phyloP scores from a whole-genome alignment of 352 stramenopile species.

The Globisporangium iwayamae region DNA sequence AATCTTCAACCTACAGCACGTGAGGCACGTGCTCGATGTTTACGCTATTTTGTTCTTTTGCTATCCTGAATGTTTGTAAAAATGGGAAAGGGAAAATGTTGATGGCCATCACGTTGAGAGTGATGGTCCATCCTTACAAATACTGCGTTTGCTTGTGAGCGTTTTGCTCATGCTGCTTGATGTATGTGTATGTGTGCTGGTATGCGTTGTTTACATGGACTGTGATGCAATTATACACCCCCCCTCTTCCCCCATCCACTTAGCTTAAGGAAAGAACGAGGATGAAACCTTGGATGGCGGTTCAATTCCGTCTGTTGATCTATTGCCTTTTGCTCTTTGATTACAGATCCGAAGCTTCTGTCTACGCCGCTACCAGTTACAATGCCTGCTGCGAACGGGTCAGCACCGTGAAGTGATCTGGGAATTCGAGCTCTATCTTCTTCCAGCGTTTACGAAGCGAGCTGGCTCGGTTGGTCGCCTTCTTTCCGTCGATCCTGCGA shows the following conservation, averaged over 20 bases:
- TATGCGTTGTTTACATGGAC: background rate
- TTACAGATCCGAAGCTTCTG: background rate
- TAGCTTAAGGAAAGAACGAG: conserved; percentile 1
- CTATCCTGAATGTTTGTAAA: no score
- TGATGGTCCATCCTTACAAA: no score
- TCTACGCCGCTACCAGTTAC: background rate
- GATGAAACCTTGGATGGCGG: background rate
- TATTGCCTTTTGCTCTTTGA: background rate
- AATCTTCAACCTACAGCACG: no score
- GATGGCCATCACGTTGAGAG: no score
- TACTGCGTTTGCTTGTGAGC: background rate
- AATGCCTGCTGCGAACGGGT: background rate
- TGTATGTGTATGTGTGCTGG: background rate
- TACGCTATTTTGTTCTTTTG: no score
- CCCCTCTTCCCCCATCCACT: background rate
- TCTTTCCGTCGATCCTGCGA: background rate
- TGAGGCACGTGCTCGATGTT: no score
- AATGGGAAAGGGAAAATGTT: no score
- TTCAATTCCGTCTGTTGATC: background rate
- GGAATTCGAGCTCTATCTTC: background rate
- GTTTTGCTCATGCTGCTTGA: background rate
- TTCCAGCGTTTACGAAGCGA: conserved; percentile 1
- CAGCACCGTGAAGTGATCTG: background rate
- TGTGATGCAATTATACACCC: background rate
- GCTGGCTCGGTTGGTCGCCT: background rate